Conservation (phyloP, 352 stramenopile genomes). For the Pythium scleroteichum region DNA sequence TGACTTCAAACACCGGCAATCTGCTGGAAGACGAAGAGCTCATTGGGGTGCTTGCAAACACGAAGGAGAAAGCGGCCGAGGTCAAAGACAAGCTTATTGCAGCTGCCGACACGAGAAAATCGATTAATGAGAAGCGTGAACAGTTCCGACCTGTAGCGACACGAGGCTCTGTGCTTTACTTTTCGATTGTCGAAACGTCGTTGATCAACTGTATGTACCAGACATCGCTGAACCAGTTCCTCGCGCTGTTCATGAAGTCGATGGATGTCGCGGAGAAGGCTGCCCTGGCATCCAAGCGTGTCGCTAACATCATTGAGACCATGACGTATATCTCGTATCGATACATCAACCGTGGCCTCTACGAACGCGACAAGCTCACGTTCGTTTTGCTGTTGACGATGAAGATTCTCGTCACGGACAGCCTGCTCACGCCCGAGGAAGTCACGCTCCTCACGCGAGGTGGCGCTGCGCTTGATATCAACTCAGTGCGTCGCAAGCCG, state of each 20-base stretch:
- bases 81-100: slow-evolving; percentile 98
- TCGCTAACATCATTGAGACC: slow-evolving; percentile 99
- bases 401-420: slow-evolving; percentile 97
- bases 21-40: slow-evolving; percentile 98
- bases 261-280: slow-evolving; percentile 98
- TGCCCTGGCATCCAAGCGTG: slow-evolving; percentile 96
- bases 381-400: slow-evolving; percentile 97
- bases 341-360: slow-evolving; percentile 98
- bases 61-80: slow-evolving; percentile 98
- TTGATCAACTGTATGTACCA: slow-evolving; percentile 99
- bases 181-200: slow-evolving; percentile 98
- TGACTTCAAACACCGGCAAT: slow-evolving; percentile 98
- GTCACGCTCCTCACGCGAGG: slow-evolving; percentile 95
- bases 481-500: slow-evolving; percentile 94
- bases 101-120: slow-evolving; percentile 95
- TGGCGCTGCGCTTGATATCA: slow-evolving; percentile 96
- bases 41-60: slow-evolving; percentile 97
- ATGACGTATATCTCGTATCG: slow-evolving; percentile 99
- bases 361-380: slow-evolving; percentile 98
- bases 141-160: slow-evolving; percentile 98
- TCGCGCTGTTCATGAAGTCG: slow-evolving; percentile 97
- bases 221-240: slow-evolving; percentile 97
- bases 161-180: slow-evolving; percentile 97
- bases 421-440: slow-evolving; percentile 92
- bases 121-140: slow-evolving; percentile 98